A percentile compares a stretch with the other conserved stretches of the same genome.
phyloP scores from a whole-genome alignment of 768 basidiomycete genomes.

The Sarcomyxa edulis region DNA sequence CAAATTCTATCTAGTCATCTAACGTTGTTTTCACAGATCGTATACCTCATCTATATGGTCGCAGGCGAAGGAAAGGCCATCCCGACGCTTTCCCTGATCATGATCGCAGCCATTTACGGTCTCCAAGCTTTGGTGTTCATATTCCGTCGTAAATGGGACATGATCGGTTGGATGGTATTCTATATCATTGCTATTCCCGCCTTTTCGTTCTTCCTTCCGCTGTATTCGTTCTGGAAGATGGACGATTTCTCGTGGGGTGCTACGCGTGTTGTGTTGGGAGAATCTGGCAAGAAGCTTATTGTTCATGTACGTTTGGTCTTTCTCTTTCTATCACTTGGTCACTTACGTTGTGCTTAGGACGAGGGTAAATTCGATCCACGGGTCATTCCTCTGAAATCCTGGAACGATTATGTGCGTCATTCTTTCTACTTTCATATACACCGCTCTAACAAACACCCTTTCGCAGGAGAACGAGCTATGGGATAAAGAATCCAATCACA shows the following conservation, averaged over 20 bases:
- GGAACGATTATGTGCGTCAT: slow-evolving; percentile 85
- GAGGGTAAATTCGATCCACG: slow-evolving; percentile 97
- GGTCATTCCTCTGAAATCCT: slow-evolving; percentile 90
- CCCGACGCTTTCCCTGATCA: slow-evolving; percentile 78
- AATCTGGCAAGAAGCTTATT: slow-evolving; percentile 92
- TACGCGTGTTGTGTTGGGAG: slow-evolving; percentile 89
- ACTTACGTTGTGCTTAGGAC: slow-evolving; percentile 47
- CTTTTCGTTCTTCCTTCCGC: slow-evolving; percentile 89
- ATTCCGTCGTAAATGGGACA: slow-evolving; percentile 93
- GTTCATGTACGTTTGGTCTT: slow-evolving; percentile 65
- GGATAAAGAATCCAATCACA: slow-evolving; percentile 97
- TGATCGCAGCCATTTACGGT: slow-evolving; percentile 95
- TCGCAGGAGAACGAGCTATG: slow-evolving; percentile 88
- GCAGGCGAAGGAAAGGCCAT: slow-evolving; percentile 60
- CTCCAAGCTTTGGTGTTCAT: slow-evolving; percentile 90
- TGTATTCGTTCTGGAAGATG: slow-evolving; percentile 98
- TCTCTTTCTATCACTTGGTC: slow-evolving; percentile 2
- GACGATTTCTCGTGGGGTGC: slow-evolving; percentile 97
- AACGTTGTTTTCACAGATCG: slow-evolving; percentile 51
- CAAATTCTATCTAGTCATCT: neutral
- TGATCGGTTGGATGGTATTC: slow-evolving; percentile 97
- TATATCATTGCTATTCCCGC: slow-evolving; percentile 93
- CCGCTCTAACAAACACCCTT: slow-evolving; percentile 5
- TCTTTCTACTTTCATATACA: neutral
- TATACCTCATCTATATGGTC: slow-evolving; percentile 81